These are phyloP conservation scores for Pichia sp. DNA, from an alignment of 1,139 yeast species.

Conservation along the genomic window DNA sequence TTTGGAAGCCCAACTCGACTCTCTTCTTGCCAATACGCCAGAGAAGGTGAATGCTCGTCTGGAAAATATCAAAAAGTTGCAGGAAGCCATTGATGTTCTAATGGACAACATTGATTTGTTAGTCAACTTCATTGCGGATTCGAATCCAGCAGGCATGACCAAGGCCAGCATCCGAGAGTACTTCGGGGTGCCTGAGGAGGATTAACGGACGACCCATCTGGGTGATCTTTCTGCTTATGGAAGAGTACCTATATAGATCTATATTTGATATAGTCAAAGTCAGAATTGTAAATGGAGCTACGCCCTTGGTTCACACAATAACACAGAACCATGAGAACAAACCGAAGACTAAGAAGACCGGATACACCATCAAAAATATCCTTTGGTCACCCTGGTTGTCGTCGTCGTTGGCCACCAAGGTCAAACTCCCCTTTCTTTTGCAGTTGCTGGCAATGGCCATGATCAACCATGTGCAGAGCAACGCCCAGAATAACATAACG, in stretches of 20 bases:
- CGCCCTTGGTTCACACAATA: conserved; percentile 42
- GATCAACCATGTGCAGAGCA: conserved; percentile 46
- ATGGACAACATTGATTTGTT: conserved; percentile 20
- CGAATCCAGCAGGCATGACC: conserved; percentile 10
- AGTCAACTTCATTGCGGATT: conserved; percentile 13
- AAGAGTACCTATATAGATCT: not conserved
- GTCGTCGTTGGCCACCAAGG: conserved; percentile 14
- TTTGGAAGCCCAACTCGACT: not conserved
- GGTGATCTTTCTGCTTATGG: not conserved
- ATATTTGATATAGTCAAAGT: not conserved
- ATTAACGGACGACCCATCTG: not conserved
- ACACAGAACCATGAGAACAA: conserved; percentile 77
- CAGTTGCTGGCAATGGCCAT: conserved; percentile 32
- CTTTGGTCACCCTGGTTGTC: conserved; percentile 42
- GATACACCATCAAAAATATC: conserved; percentile 70
- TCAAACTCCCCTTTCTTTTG: conserved; percentile 33
- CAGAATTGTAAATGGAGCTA: not conserved
- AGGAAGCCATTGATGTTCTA: conserved; percentile 15
- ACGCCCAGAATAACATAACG: conserved; percentile 64
- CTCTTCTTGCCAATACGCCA: not conserved
- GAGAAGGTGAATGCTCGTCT: conserved; percentile 7
- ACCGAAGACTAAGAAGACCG: conserved; percentile 70
- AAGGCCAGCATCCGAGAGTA: conserved; percentile 11
- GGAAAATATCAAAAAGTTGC: conserved; percentile 3
- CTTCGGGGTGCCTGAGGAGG: conserved; percentile 20